Base-by-base conservation (phyloP, 2,329 filamentous ascomycete genomes). In the Colletotrichum cuscutae region DNA sequence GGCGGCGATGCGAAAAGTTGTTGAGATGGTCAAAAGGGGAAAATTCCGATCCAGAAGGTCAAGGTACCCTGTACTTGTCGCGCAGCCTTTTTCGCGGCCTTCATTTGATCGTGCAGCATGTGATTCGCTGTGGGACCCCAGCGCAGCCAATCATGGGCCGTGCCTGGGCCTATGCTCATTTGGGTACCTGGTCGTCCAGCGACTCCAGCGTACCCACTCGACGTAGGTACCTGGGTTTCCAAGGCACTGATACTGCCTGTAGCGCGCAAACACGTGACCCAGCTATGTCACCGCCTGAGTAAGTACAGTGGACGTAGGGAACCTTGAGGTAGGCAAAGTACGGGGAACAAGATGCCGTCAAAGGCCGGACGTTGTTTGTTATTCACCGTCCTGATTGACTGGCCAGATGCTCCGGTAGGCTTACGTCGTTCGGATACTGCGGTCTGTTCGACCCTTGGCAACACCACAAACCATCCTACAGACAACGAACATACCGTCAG, bases 1-100 rank as follows among this genome's bases (percentile, higher is more conserved):
- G 37, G 37, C 37, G 37, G 65, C 64, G 61, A 68, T 57, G 75
- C 72, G 58, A 75, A 76, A 75, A 75, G 73, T 75, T 76, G 72
- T 68, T 68, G 69, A 72, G 60, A 65, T 74, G 65, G 68, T 72
- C 72, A 71, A 76, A 77, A 75, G 71, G 76, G 75, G 76, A 74
- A 75, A 76, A 73, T 75, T 76, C 70, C 72, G 58, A 72, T 64
- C 71, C 32, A 56, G 53, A 66, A 60, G 71, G 64, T 28, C 66
- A 56, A 73, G 61, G 72, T 74, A 74, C 65, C 65, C 72, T 68
- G 69, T 74, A 74, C 72, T 65, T 74, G 19, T 30, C 49, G 35
- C 35, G 56, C 35, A 26, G 60, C 65, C 56, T 49, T 61, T 65
- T 65, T 71, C 61, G 59, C 56, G 56, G 61, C 19, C 71, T 63